Conservation (phyloP, 2,329 filamentous ascomycete genomes). For the Calonectria pauciramosa region DNA sequence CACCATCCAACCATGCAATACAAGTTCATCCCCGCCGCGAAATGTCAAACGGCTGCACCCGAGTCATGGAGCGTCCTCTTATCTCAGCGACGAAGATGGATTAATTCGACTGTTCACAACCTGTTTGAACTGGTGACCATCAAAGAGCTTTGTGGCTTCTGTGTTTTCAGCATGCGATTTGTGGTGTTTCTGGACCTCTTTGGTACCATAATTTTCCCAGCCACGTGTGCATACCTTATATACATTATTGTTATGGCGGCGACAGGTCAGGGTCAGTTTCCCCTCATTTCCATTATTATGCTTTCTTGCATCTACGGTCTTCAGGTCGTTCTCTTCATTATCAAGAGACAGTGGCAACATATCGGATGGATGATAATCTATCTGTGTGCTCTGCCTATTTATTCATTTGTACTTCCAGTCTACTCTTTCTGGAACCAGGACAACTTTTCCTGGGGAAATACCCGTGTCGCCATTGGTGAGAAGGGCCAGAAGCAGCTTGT, state of each 20-base stretch:
- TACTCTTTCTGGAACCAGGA: constrained; percentile 99
- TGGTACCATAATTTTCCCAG: constrained; percentile 91
- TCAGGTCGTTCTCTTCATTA: constrained; percentile 94
- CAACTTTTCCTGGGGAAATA: constrained; percentile 99
- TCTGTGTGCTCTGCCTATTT: constrained; percentile 91
- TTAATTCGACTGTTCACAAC: constrained; percentile 99
- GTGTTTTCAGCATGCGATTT: constrained; percentile 98
- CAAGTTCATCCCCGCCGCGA: constrained; percentile 95
- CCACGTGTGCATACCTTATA: constrained; percentile 89
- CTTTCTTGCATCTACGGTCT: constrained; percentile 95
- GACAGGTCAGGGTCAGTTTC: constrained; percentile 79
- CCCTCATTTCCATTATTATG: constrained; percentile 89
- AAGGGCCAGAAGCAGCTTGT: constrained; percentile 90
- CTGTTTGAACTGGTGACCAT: constrained; percentile 90
- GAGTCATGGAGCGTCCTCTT: constrained; percentile 94
- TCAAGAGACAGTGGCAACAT: constrained; percentile 98
- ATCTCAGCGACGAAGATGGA: constrained; percentile 99
- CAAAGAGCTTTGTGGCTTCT: constrained; percentile 97
- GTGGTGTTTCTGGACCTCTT: constrained; percentile 95
- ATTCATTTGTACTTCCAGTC: constrained; percentile 88
- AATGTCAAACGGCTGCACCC: constrained; percentile 92
- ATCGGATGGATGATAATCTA: constrained; percentile 99
- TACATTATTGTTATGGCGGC: constrained; percentile 73
- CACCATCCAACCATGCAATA: constrained; percentile 95
- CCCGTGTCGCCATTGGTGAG: constrained; percentile 95